Percentiles rank a stretch among this genome's conserved stretches.
Conservation (phyloP, 345 rosid genomes). For the Populus ilicifolia region DNA sequence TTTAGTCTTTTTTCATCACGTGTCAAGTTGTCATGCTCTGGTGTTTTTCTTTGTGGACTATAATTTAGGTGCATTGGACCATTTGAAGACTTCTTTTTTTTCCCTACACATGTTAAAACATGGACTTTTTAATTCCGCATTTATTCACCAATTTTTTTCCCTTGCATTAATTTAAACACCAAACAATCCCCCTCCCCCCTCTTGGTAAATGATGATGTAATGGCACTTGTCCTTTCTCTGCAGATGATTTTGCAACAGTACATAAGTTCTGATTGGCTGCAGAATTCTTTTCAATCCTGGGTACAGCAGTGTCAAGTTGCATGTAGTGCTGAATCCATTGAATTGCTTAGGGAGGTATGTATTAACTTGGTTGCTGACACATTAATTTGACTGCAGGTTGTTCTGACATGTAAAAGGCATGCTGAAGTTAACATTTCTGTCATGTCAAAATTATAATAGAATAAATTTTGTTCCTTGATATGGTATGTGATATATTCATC, state of each 20-base stretch:
- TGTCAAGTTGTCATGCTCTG: background rate
- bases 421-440: background rate
- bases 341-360: slow-evolving; percentile 79
- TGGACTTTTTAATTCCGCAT: background rate
- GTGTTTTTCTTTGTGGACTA: background rate
- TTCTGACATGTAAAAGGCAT: background rate
- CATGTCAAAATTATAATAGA: background rate
- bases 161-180: background rate
- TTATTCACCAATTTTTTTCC: background rate
- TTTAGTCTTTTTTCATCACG: background rate
- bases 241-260: slow-evolving; percentile 76
- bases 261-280: slow-evolving; percentile 66
- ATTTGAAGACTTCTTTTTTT: background rate
- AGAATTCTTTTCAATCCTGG: slow-evolving; percentile 59
- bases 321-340: slow-evolving; percentile 73
- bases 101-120: background rate
- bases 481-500: background rate
- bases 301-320: slow-evolving; percentile 59
- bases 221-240: slow-evolving; percentile 16
- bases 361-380: background rate
- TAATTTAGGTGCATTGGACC: background rate
- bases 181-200: background rate
- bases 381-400: background rate
- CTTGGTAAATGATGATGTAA: background rate
- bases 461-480: background rate